Evolutionary conservation across 2,329 filamentous ascomycete genomes (phyloP), one percentile per base, ranked within the genome.

Genomic region (Claviceps sp.): DNA sequence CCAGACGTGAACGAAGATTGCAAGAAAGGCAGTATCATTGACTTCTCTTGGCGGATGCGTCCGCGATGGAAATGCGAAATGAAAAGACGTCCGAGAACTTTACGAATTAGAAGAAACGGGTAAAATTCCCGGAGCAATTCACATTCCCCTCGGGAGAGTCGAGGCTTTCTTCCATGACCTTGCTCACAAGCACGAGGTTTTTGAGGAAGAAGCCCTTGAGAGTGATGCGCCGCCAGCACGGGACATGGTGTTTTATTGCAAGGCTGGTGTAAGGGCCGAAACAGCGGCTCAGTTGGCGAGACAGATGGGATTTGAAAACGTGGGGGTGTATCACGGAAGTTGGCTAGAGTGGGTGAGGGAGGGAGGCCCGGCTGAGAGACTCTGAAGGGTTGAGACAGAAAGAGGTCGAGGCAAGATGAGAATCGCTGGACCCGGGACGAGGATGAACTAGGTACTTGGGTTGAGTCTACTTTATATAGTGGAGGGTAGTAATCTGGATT

Each of bases 211-310:
- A 56, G 97, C 97, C 63, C 78, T 86, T 63, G 86, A 88, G 54
- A 72, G 83, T 16, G 90, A 88, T 67, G 90, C 75, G 53, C 85
- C 87, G 54, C 90, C 75, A 0, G 60, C 61, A 2, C 71, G 71
- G 54, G 73, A 79, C 45, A 65, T 95, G 14, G 76, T 97, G 4
- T 93, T 97, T 62, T 97, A 95, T 68, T 98, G 93, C 71, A 94
- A 88, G 71, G 83, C 90, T 0, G 93, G 93, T 2, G 87, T 97
- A 56, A 76, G 93, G 63, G 88, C 87, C 59, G 73, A 76, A 45
- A 79, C 86, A 0, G 90, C 90, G 6, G 89, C 89, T 6, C 75
- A 78, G 57, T 67, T 96, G 65, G 93, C 93, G 34, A 73, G 74
- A 59, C 77, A 86, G 63, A 84, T 82, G 2, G 91, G 91, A 9